Evolutionary conservation across 306 rosid species (phyloP), one percentile per base, ranked within the genome.

Genomic region (Quercus alba): DNA sequence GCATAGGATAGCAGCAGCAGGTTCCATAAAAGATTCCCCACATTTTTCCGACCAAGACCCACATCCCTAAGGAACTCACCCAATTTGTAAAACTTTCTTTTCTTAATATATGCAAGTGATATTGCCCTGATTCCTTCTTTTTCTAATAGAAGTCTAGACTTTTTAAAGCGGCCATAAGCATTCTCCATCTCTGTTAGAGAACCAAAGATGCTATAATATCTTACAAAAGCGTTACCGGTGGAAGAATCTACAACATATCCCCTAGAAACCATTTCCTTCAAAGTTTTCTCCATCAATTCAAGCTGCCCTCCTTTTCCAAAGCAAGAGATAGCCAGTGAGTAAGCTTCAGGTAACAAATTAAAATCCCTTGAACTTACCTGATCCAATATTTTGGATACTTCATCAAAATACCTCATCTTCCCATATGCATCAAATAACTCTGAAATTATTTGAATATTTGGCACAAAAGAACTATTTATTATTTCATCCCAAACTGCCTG

Each of bases 1-100:
- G 98, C 97, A 78, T 90, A 95, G 57, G 99, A 93, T 64, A 95
- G 84, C 81, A 95, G 81, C 83, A 95, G 70, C 77, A 93, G 88
- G 85, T 95, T 95, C 98, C 98, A 95, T 51, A 89, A 55, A 54
- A 95, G 91, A 76, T 90, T 93, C 75, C 99, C 99, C 21, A 89
- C 86, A 78, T 91, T 87, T 66, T 64, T 91, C 82, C 99, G 82
- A 69, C 87, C 85, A 23, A 95, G 95, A 69, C 97, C 97, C 25
- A 91, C 93, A 78, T 88, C 91, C 82, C 90, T 89, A 12, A 91
- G 74, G 81, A 91, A 88, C 88, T 93, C 97, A 63, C 96, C 96
- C 77, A 95, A 81, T 70, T 81, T 82, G 72, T 91, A 91, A 57
- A 86, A 85, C 84, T 85, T 90, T 75, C 80, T 83, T 75, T 79